Evolutionary conservation across 495 filamentous ascomycete species (phyloP), one percentile per base, ranked within the genome.

Genomic region (Coniosporium apollinis): DNA sequence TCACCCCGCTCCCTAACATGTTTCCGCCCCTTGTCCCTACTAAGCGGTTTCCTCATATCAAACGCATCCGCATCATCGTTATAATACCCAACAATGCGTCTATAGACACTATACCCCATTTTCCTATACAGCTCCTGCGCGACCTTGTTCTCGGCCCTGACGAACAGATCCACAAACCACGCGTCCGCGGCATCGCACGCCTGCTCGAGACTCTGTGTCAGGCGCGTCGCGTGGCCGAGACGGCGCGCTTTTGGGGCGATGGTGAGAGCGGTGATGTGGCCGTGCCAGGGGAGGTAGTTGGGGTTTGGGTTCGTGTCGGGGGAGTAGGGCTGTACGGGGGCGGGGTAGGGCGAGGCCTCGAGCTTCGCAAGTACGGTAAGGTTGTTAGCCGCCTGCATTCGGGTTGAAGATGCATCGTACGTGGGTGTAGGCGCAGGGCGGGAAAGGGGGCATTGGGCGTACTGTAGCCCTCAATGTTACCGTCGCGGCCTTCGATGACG

Each of bases 141-240:
- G 33, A 82, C 74, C 53, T 77, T 64, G 52, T 97, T 97, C 37
- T 80, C 82, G 36, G 76, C 76, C 18, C 89, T 66, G 9, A 96
- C 89, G 50, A 89, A 97, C 15, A 97, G 57, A 54, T 97, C 89
- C 22, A 96, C 80, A 50, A 97, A 97, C 79, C 84, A 94, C 22
- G 84, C 80, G 30, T 86, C 57, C 42, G 79, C 72, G 26, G 72
- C 73, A 42, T 93, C 82, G 3, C 82, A 82, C 1, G 68, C 72
- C 11, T 62, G 66, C 57, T 94, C 85, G 26, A 97, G 69, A 30
- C 77, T 71, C 50, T 74, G 66, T 4, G 79, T 84, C 19, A 96
- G 67, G 19, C 68, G 67, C 33, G 76, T 77, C 19, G 87, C 89
- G 31, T 93, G 76, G 17, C 89, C 87, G 16, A 85, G 70, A 19